Evolutionary conservation across 1,284 basidiomycete species (phyloP), one percentile per base, ranked within the genome.

Genomic region (Chalciporus piperatoides): DNA sequence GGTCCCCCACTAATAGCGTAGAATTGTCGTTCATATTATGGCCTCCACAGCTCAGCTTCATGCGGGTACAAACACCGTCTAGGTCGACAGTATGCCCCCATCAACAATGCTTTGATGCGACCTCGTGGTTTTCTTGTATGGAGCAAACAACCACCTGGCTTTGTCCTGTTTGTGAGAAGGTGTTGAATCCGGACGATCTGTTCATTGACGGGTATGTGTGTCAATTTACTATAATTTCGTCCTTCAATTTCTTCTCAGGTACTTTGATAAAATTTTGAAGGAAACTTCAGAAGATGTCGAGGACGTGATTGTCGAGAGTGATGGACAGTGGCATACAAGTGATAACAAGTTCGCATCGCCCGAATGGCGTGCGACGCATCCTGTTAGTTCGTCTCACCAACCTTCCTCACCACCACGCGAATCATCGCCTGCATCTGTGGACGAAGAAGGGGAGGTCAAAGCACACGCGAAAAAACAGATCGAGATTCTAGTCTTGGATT

Each of bases 71-170:
- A 24, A 88, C 82, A 0, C 96, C 97, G 2, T 87, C 90, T 63
- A 87, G 96, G 14, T 95, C 96, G 0, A 77, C 74, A 11, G 74
- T 79, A 54, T 99, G 97, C 65, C 82, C 89, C 19, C 97, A 99
- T 68, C 74, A 91, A 2, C 92, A 97, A 62, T 99, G 97, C 69
- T 99, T 99, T 67, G 97, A 99, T 68, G 94, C 95, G 0, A 78
- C 79, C 17, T 92, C 90, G 44, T 99, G 95, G 92, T 93, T 90
- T 60, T 88, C 87, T 19, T 84, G 97, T 65, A 99, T 97, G 81
- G 91, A 96, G 61, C 89, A 92, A 70, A 96, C 95, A 5, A 97
- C 97, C 0, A 94, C 93, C 27, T 99, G 92, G 90, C 69, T 87
- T 35, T 99, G 97, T 68, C 96, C 97, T n/a, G 86, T 94, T 33